These are phyloP conservation scores for Cutaneotrichosporon sp. DNA, from an alignment of 1,284 basidiomycete genomes.

Conservation along the genomic window DNA sequence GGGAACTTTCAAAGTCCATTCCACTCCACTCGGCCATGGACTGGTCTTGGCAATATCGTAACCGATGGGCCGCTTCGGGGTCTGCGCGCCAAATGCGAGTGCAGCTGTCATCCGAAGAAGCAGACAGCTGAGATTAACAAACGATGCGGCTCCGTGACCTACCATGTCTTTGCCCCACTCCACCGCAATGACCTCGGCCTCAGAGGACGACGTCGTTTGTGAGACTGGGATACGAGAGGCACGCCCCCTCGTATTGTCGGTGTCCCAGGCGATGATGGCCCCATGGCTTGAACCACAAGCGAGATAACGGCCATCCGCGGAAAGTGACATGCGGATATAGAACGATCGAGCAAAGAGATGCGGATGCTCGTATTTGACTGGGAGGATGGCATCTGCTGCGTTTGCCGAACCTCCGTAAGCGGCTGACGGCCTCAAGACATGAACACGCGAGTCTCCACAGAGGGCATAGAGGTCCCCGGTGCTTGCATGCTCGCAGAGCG, in stretches of 20 bases:
- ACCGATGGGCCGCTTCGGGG: neutral
- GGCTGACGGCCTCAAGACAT: slow-evolving; percentile 35
- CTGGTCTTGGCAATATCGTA: too few relatives aligned
- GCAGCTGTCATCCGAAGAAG: slow-evolving; percentile 39
- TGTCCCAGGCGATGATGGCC: slow-evolving; percentile 44
- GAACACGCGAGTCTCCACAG: slow-evolving; percentile 39
- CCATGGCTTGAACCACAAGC: slow-evolving; percentile 38
- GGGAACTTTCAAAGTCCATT: too few relatives aligned
- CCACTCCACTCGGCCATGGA: too few relatives aligned
- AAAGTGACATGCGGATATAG: slow-evolving; percentile 42
- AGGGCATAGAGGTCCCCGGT: slow-evolving; percentile 40
- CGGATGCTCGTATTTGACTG: slow-evolving; percentile 35
- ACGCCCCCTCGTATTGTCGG: neutral
- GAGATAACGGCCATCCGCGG: slow-evolving; percentile 40
- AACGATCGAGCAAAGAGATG: slow-evolving; percentile 36
- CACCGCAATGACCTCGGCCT: slow-evolving; percentile 38
- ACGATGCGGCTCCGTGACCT: slow-evolving; percentile 9
- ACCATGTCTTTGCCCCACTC: slow-evolving; percentile 47
- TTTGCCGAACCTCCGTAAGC: slow-evolving; percentile 2
- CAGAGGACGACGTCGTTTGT: too few relatives aligned
- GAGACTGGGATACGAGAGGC: too few relatives aligned
- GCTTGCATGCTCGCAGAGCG: slow-evolving; percentile 33
- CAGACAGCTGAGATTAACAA: slow-evolving; percentile 29
- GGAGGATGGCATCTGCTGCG: slow-evolving; percentile 22
- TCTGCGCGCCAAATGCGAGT: slow-evolving; percentile 40